phyloP scores from a whole-genome alignment of 2,329 filamentous ascomycete species.

The Cryphonectria radicalis region DNA sequence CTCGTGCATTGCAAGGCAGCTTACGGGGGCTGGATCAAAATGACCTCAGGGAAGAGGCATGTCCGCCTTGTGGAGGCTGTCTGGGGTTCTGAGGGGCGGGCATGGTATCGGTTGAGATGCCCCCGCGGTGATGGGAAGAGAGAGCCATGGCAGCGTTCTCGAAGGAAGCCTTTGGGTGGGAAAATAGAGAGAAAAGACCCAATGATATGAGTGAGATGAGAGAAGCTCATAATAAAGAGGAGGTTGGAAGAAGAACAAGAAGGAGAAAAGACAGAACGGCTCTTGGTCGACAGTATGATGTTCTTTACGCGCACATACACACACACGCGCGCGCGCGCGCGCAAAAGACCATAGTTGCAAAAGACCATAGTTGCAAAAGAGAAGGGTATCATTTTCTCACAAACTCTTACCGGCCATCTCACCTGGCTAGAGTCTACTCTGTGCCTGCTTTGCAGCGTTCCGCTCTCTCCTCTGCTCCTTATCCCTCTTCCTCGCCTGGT shows the following conservation, averaged over 20 bases:
- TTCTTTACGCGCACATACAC: too few species aligned
- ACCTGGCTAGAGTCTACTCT: background rate
- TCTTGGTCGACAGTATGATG: too few species aligned
- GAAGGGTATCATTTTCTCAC: conserved; percentile 25
- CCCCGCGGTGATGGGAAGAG: background rate
- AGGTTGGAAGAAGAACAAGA: too few species aligned
- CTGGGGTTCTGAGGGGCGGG: background rate
- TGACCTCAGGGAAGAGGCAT: background rate
- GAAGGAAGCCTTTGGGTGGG: background rate
- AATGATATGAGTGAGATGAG: background rate
- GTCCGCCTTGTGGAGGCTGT: background rate
- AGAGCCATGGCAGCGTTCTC: background rate
- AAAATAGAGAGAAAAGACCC: background rate
- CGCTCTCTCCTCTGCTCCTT: conserved; percentile 59
- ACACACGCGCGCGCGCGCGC: too few species aligned
- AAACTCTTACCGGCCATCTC: background rate
- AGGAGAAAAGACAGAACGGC: too few species aligned
- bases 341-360: too few species aligned
- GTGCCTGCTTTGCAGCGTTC: conserved; percentile 38
- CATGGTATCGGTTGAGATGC: background rate
- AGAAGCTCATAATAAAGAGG: background rate
- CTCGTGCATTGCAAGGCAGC: background rate
- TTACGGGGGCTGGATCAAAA: background rate
- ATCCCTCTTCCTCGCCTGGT: conserved; percentile 69
- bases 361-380: conserved; percentile 1